A percentile compares a stretch with the other conserved stretches of the same genome.
These are phyloP conservation scores for Aegilops tauschii DNA, from an alignment of 176 grass and related monocot genomes.

Conservation along the genomic window DNA sequence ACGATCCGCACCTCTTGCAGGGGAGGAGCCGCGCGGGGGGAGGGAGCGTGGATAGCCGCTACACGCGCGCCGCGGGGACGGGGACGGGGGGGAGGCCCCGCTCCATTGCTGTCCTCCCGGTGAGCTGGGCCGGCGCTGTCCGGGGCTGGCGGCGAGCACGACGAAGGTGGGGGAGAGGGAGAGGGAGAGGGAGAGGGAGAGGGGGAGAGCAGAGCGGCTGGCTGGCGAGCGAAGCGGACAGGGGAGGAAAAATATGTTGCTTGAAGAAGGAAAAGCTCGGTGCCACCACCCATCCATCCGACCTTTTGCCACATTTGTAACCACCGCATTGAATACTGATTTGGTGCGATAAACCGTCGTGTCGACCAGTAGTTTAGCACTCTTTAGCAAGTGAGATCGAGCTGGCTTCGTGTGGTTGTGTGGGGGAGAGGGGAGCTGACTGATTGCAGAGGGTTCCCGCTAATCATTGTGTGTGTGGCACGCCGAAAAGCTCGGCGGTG, in stretches of 20 bases:
- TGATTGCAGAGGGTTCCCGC: neutral
- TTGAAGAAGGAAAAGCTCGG: slow-evolving; percentile 9
- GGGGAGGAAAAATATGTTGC: too few relatives aligned
- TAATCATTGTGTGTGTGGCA: slow-evolving; percentile 8
- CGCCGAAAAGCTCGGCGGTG: neutral
- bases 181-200: neutral
- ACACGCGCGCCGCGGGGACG: neutral
- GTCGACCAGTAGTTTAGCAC: neutral
- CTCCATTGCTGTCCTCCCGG: slow-evolving; percentile 22
- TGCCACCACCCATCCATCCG: neutral
- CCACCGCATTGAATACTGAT: neutral
- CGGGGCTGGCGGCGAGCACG: slow-evolving; percentile 22
- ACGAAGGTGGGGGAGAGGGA: neutral
- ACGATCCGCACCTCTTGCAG: slow-evolving; percentile 24
- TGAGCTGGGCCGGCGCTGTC: slow-evolving; percentile 16
- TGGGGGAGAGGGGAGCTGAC: neutral
- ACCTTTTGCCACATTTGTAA: slow-evolving; percentile 31
- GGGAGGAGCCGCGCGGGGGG: neutral
- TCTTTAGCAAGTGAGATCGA: neutral
- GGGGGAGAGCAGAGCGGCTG: neutral
- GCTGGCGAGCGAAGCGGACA: neutral
- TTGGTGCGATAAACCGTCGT: neutral
- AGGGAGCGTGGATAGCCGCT: neutral
- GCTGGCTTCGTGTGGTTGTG: neutral
- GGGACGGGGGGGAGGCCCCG: neutral